A percentile compares a stretch with the other conserved stretches of the same genome.
Evolutionary conservation across 2,329 filamentous ascomycete genomes (phyloP).

Genomic region (Clarireedia monteithiana): DNA sequence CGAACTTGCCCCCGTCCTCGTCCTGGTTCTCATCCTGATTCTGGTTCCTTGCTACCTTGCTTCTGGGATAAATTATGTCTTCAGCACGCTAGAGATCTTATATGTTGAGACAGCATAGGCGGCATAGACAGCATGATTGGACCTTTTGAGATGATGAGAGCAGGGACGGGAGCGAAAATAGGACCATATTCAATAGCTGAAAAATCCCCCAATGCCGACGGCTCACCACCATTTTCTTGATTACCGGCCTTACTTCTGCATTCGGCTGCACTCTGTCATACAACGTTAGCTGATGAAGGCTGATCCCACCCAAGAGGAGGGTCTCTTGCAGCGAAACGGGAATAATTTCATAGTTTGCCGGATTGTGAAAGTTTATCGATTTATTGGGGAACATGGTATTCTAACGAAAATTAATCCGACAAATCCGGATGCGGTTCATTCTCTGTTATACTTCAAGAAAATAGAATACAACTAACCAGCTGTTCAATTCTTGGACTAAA

Average conservation of each 20-base stretch:
- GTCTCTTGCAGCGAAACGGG: neutral
- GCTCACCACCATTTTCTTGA: neutral
- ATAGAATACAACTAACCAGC: neutral
- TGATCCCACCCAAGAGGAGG: constrained; percentile 2
- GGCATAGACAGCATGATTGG: too few species aligned
- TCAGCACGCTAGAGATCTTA: too few species aligned
- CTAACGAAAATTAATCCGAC: constrained; percentile 7
- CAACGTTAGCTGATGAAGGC: constrained; percentile 3
- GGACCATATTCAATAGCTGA: neutral
- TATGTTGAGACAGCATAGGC: too few species aligned
- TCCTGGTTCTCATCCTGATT: too few species aligned
- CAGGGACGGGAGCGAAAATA: neutral
- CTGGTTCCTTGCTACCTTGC: too few species aligned
- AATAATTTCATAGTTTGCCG: neutral
- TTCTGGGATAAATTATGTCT: too few species aligned
- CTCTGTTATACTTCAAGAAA: neutral
- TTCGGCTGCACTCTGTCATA: neutral
- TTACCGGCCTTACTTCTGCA: constrained; percentile 1
- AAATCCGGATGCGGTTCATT: neutral
- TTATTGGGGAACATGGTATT: neutral
- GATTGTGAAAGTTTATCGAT: neutral
- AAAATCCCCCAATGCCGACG: neutral
- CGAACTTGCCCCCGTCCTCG: too few species aligned
- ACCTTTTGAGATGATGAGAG: neutral
- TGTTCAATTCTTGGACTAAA: too few species aligned